Base-by-base conservation (phyloP, 257 asterid species). In the Paraleonurus japonicus region DNA sequence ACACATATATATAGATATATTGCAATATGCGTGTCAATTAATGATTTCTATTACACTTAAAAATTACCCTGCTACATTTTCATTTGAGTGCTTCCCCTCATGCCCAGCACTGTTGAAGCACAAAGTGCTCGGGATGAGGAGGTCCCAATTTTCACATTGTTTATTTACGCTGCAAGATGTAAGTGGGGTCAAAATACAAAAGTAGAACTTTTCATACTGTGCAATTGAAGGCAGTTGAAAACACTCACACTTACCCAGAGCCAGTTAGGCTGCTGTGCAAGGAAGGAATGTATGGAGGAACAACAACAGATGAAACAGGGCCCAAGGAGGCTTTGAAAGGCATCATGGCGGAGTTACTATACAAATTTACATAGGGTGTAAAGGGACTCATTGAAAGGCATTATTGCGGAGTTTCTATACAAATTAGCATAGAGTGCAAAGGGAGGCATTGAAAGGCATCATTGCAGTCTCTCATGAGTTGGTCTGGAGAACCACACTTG, bases 381-480 rank as follows among this genome's bases (percentile, higher is more conserved):
- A 67, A 61, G 13, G 84, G 81, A 57, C 93, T 79, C 70, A 75
- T 51, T 20, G 83, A 61, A 75, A 83, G 71, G 78, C 89, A 86
- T 84, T 88, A 82, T 82, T 27, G 84, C 75, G 50, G 91, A 88
- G 78, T 67, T 82, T 43, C 72, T 51, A 47, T 87, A 87, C 80
- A 87, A 79, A 82, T 75, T 78, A 72, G 81, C 83, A 74, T 80
- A 85, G 15, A 89, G 90, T 54, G 80, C 73, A 60, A 67, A 61
- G 13, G 84, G 81, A 57, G 95, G 81, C 70, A 75, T 51, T 20
- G 83, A 61, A 75, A 83, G 71, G n/a, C n/a, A n/a, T n/a, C n/a
- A n/a, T n/a, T n/a, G 76, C 93, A 93, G 78, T 90, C 88, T 81
- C 90, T 86, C 82, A 87, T 80, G 75, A 90, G 87, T 85, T 93